Conservation (phyloP, 2,329 filamentous ascomycete species). For the Sordariomycetes sp. region DNA sequence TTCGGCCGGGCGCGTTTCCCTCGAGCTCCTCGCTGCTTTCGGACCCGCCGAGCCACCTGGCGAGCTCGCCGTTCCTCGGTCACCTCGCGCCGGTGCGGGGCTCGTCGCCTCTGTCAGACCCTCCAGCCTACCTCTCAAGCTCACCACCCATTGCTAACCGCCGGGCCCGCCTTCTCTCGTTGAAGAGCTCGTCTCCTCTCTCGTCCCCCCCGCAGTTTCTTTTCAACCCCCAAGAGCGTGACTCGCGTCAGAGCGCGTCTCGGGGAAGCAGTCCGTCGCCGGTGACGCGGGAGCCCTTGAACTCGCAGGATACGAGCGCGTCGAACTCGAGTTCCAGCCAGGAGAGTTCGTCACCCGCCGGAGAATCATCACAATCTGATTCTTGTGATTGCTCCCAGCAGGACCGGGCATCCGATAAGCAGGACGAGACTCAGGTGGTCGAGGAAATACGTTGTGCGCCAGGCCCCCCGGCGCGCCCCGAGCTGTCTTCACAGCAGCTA, state of each 20-base stretch:
- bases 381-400: background rate
- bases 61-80: background rate
- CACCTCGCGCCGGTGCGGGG: background rate
- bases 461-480: background rate
- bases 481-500: background rate
- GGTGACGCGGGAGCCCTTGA: background rate
- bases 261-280: conserved; percentile 24
- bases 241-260: conserved; percentile 23
- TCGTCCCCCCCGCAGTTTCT: conserved; percentile 44
- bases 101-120: background rate
- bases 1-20: background rate
- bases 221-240: conserved; percentile 36
- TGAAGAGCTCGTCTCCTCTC: conserved; percentile 39
- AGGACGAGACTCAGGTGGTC: background rate
- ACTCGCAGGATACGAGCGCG: background rate
- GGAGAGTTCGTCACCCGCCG: background rate
- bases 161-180: background rate
- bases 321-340: background rate
- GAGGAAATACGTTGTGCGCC: conserved; percentile 22
- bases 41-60: background rate
- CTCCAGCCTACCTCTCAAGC: background rate
- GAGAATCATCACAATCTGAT: background rate
- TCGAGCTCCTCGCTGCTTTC: background rate
- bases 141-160: background rate
- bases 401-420: background rate